Conservation (phyloP, 1,139 yeast genomes). For the Petasospora rhodanensis region DNA sequence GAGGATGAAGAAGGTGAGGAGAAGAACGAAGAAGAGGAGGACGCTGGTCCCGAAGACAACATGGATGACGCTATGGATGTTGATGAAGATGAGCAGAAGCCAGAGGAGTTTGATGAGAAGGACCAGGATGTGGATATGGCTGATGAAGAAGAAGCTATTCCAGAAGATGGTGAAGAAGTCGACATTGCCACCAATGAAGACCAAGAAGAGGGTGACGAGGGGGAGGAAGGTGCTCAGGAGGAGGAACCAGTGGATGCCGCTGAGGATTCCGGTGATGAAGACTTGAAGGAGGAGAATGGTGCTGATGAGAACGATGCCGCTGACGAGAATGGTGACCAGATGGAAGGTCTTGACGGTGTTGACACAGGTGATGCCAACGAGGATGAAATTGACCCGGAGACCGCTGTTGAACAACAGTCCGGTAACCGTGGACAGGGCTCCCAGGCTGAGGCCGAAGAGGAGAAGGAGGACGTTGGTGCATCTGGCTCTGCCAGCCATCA, state of each 20-base stretch:
- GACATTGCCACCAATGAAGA: conserved; percentile 30
- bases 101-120: conserved; percentile 26
- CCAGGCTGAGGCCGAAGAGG: conserved; percentile 61
- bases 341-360: conserved; percentile 35
- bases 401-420: conserved; percentile 67
- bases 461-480: conserved; percentile 66
- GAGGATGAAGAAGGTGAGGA: conserved; percentile 59
- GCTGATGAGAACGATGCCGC: conserved; percentile 27
- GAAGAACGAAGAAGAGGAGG: conserved; percentile 29
- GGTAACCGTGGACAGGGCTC: conserved; percentile 78
- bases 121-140: conserved; percentile 26
- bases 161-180: conserved; percentile 32
- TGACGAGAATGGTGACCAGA: conserved; percentile 27
- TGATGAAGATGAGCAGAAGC: conserved; percentile 26
- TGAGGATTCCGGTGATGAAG: conserved; percentile 28
- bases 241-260: conserved; percentile 28
- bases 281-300: conserved; percentile 28
- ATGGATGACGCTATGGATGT: conserved; percentile 31
- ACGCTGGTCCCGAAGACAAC: conserved; percentile 26
- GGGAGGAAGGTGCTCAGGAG: conserved; percentile 28
- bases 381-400: conserved; percentile 53
- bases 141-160: conserved; percentile 26
- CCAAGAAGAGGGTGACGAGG: conserved; percentile 28
- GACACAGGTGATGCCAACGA: conserved; percentile 50
- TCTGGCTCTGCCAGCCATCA: conserved; percentile 60